Percentiles rank a stretch among this genome's conserved stretches.
Evolutionary conservation across 208 protist genomes (phyloP).

Genomic region (Zelonia costaricensis): DNA sequence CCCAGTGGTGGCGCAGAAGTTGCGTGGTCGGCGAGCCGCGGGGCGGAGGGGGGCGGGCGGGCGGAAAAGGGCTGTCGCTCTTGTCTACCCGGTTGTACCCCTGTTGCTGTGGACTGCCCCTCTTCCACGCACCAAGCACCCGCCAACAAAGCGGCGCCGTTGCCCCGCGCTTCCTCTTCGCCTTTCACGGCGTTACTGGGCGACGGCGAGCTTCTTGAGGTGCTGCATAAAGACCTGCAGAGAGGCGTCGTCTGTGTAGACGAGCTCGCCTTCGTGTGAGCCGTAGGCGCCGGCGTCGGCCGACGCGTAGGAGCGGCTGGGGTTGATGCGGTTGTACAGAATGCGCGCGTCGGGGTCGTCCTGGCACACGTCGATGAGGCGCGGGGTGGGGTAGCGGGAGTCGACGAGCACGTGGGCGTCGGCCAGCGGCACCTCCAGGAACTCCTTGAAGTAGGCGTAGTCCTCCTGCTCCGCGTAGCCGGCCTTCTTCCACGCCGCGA

Average conservation of each 20-base stretch:
- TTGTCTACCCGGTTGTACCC: too few relatives aligned
- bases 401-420: conserved; percentile 92
- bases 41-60: too few relatives aligned
- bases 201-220: conserved; percentile 96
- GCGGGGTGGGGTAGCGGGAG: conserved; percentile 95
- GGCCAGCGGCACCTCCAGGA: conserved; percentile 92
- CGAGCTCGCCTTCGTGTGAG: conserved; percentile 76
- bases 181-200: too few relatives aligned
- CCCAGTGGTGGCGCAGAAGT: too few relatives aligned
- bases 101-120: too few relatives aligned
- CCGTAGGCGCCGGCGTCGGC: conserved; percentile 52
- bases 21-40: too few relatives aligned
- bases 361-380: conserved; percentile 97
- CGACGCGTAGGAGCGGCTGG: conserved; percentile 94
- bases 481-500: conserved; percentile 96
- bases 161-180: too few relatives aligned
- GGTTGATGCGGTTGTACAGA: conserved; percentile 98
- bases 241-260: conserved; percentile 98
- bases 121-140: neutral
- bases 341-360: conserved; percentile 96
- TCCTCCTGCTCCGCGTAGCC: conserved; percentile 94
- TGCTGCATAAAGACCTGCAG: conserved; percentile 98
- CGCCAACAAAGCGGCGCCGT: too few relatives aligned
- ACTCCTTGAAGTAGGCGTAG: conserved; percentile 94
- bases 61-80: too few relatives aligned